Evolutionary conservation across 169 alveolate genomes (phyloP), one percentile per base, ranked within the genome.

Genomic region (Plasmodium gonderi): DNA sequence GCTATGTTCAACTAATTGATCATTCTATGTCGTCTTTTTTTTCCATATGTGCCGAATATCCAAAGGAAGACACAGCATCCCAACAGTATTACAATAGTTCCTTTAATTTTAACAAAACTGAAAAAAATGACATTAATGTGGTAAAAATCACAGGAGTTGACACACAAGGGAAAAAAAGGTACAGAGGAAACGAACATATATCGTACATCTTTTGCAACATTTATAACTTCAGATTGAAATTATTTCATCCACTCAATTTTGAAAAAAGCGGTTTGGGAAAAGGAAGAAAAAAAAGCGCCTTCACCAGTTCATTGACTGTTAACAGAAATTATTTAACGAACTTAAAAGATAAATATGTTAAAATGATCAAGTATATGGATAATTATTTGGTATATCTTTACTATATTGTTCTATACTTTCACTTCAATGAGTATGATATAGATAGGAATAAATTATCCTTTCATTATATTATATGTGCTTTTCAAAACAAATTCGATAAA

Each of bases 391-490:
- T 85, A 65, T 33, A 65, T 8, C 38, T 76, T 5, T 85, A 85
- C 68, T 77, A 51, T 75, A 31, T 85, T 14, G 33, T 74, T 31
- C 42, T 85, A 38, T 77, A 17, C 69, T 85, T 85, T 75, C 67
- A 85, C 67, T 85, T 54, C 44, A 45, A 85, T 75, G 87, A 85
- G 44, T 12, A 85, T 82, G 49, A 9, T 65, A 85, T 85, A 85
- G 67, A 74, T 17, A 14, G 38, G 45, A 23, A 85, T 17, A 85
- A 75, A 49, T 33, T 85, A 40, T 74, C 92, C 36, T 38, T 75
- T 75, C 78, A 74, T 77, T 38, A 74, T 31, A 85, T 85, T 74
- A 26, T 75, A 12, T 51, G 45, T 33, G 23, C 31, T 5, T 85
- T 85, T 85, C 92, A 85, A 85, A 74, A 44, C 40, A 44, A 60